Conservation (phyloP, 192 early-diverging fungal species). For the Coemansia sp. region DNA sequence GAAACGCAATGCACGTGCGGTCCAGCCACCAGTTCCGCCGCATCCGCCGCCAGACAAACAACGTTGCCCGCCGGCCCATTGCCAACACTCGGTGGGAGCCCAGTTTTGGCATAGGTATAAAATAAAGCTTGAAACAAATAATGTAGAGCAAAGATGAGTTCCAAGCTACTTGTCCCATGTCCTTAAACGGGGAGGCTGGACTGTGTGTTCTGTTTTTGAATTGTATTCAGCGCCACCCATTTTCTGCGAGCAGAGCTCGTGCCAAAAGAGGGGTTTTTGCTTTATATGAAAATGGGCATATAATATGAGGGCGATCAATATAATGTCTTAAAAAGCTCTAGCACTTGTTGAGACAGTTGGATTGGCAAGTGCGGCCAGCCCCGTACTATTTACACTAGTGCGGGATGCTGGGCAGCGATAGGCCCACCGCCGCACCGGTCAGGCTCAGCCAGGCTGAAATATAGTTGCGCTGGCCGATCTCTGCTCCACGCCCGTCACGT, state of each 20-base stretch:
- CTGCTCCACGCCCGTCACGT: not conserved
- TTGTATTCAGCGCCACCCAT: not conserved
- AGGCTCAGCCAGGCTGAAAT: slow-evolving; percentile 40
- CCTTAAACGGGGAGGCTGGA: slow-evolving; percentile 2
- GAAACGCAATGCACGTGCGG: slow-evolving; percentile 33
- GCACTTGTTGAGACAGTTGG: not conserved
- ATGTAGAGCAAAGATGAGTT: not conserved
- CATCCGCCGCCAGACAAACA: slow-evolving; percentile 27
- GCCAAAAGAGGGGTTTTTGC: no score
- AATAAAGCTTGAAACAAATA: not conserved
- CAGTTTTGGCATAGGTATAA: slow-evolving; percentile 13
- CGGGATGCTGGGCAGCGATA: slow-evolving; percentile 17
- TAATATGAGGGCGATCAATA: not conserved
- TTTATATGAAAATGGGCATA: not conserved
- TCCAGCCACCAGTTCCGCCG: slow-evolving; percentile 58
- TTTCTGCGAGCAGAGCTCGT: no score
- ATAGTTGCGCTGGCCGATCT: slow-evolving; percentile 23
- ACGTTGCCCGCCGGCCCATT: not conserved
- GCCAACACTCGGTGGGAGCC: slow-evolving; percentile 11
- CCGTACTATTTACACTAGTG: not conserved
- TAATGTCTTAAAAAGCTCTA: not conserved
- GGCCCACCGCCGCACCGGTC: slow-evolving; percentile 38
- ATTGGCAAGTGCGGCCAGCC: not conserved
- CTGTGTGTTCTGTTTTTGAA: not conserved
- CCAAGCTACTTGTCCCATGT: no score